Evolutionary conservation across 2,329 filamentous ascomycete genomes (phyloP).

Genomic region (Botrytis porri): DNA sequence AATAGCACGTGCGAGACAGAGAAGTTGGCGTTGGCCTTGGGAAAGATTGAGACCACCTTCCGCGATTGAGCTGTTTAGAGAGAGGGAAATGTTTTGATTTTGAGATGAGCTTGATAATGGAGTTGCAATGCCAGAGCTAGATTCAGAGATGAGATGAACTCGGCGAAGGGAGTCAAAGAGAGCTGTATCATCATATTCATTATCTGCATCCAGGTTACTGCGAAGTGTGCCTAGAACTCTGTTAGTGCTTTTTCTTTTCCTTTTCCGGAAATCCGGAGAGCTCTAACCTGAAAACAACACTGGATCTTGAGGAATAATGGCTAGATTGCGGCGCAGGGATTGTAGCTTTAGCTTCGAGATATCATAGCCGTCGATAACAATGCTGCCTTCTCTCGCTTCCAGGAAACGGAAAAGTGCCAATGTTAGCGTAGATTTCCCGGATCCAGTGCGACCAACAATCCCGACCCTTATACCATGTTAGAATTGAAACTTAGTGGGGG

Average conservation of each 20-base stretch:
- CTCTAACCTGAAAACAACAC: conserved; percentile 71
- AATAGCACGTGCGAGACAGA: conserved; percentile 75
- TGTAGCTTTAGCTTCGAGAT: conserved; percentile 36
- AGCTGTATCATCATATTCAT: conserved; percentile 43
- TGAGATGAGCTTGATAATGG: conserved; percentile 17
- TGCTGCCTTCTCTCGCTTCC: conserved; percentile 41
- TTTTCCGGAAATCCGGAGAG: conserved; percentile 44
- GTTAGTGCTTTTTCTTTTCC: conserved; percentile 58
- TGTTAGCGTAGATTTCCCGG: conserved; percentile 33
- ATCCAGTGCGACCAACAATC: conserved; percentile 34
- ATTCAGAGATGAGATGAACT: conserved; percentile 69
- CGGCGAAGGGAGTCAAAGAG: conserved; percentile 79
- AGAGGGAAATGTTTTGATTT: conserved; percentile 31
- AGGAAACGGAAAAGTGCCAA: conserved; percentile 30
- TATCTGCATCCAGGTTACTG: conserved; percentile 25
- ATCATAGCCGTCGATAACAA: conserved; percentile 36
- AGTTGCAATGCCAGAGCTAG: background rate
- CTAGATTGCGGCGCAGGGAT: conserved; percentile 33
- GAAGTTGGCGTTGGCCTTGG: conserved; percentile 86
- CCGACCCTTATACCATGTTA: conserved; percentile 25
- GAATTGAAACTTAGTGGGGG: background rate
- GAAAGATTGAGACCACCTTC: conserved; percentile 55
- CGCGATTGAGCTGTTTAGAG: conserved; percentile 60
- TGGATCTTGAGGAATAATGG: conserved; percentile 53
- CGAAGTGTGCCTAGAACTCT: conserved; percentile 43